phyloP scores from a whole-genome alignment of 495 filamentous ascomycete species.

The Annulohypoxylon nitens region DNA sequence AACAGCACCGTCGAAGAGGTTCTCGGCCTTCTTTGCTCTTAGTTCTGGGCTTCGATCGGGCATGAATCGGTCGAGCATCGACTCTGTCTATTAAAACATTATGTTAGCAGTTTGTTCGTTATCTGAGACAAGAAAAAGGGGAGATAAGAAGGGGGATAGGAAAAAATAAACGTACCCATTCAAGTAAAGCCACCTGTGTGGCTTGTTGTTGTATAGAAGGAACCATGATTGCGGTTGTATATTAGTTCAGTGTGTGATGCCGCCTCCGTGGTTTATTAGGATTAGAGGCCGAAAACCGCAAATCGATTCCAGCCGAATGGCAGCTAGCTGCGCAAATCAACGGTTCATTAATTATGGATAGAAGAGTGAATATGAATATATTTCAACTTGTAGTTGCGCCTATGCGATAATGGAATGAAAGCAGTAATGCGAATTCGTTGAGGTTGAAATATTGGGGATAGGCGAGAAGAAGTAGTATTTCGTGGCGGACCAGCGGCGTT shows the following conservation, averaged over 20 bases:
- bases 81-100: conserved; percentile 40
- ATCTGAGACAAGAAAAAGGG: conserved; percentile 10
- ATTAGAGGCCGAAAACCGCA: conserved; percentile 32
- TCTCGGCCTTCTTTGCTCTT: conserved; percentile 59
- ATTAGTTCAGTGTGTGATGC: conserved; percentile 20
- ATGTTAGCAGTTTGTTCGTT: conserved; percentile 35
- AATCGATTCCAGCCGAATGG: conserved; percentile 16
- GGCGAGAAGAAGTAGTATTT: conserved; percentile 24
- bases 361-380: neutral
- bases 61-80: conserved; percentile 41
- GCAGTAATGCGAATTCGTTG: conserved; percentile 5
- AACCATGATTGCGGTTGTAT: conserved; percentile 41
- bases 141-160: conserved; percentile 1
- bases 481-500: conserved; percentile 18
- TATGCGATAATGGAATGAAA: conserved; percentile 2
- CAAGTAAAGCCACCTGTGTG: conserved; percentile 58
- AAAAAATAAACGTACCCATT: conserved; percentile 55
- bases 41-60: conserved; percentile 39
- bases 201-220: conserved; percentile 45
- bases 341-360: neutral
- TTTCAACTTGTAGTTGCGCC: conserved; percentile 6
- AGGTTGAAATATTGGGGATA: conserved; percentile 5
- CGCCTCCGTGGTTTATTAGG: conserved; percentile 27
- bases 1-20: conserved; percentile 80
- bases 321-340: conserved; percentile 33